Evolutionary conservation across 306 rosid genomes (phyloP).

Genomic region (Malus orientalis): DNA sequence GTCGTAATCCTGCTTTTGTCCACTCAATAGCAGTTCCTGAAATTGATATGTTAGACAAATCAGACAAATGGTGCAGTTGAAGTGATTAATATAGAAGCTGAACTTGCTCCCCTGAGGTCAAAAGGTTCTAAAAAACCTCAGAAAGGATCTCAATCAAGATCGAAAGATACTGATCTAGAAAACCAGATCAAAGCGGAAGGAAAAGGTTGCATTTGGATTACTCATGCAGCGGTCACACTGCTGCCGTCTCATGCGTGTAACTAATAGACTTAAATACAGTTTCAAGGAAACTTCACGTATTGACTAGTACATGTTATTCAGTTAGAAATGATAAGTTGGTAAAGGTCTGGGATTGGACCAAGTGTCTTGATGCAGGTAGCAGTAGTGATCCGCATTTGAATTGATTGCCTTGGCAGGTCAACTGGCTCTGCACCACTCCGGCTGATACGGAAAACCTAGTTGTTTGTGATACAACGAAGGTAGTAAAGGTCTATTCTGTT

Average conservation of each 20-base stretch:
- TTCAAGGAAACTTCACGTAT: slow-evolving; percentile 7
- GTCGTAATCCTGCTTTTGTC: slow-evolving; percentile 80
- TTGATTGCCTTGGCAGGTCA: slow-evolving; percentile 51
- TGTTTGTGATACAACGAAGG: slow-evolving; percentile 82
- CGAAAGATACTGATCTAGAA: slow-evolving; percentile 32
- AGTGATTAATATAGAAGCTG: slow-evolving; percentile 62
- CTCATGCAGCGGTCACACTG: slow-evolving; percentile 70
- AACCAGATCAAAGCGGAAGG: slow-evolving; percentile 35
- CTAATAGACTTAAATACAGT: slow-evolving; percentile 25
- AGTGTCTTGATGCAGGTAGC: too few relatives aligned
- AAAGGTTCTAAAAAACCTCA: slow-evolving; percentile 42
- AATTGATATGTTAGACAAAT: slow-evolving; percentile 61
- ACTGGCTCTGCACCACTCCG: slow-evolving; percentile 76
- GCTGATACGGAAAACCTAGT: slow-evolving; percentile 73
- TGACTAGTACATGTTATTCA: slow-evolving; percentile 28
- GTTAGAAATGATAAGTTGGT: too few relatives aligned
- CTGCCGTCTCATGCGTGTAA: slow-evolving; percentile 79
- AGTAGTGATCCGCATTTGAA: too few relatives aligned
- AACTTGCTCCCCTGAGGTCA: slow-evolving; percentile 37
- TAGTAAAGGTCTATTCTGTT: slow-evolving; percentile 67
- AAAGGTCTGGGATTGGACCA: too few relatives aligned
- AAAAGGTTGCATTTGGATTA: slow-evolving; percentile 67
- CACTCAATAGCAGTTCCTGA: slow-evolving; percentile 81
- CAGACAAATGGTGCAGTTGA: slow-evolving; percentile 59
- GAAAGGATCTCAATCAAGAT: slow-evolving; percentile 53